A percentile compares a stretch with the other conserved stretches of the same genome.
phyloP scores from a whole-genome alignment of 768 basidiomycete genomes.

The Leccinum olivaceopallidum region DNA sequence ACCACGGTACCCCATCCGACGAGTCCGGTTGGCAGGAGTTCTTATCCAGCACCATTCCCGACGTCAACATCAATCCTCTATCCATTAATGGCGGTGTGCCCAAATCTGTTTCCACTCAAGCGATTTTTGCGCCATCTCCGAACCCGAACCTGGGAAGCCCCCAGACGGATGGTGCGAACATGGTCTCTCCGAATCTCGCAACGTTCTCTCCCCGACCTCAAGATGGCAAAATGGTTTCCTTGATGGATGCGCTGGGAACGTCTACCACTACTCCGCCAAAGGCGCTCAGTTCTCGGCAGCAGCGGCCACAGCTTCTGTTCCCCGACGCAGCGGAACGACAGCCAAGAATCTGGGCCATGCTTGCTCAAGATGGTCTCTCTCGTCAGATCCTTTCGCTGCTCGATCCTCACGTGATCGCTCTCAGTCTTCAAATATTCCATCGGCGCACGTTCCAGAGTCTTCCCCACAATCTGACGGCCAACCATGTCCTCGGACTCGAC shows the following conservation, averaged over 20 bases:
- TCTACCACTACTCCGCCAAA: conserved; percentile 26
- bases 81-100: conserved; percentile 37
- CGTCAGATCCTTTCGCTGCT: conserved; percentile 62
- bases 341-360: conserved; percentile 46
- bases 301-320: conserved; percentile 21
- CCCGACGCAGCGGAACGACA: conserved; percentile 26
- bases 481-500: conserved; percentile 41
- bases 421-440: conserved; percentile 65
- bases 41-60: conserved; percentile 51
- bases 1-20: conserved; percentile 56
- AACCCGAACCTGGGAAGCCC: conserved; percentile 34
- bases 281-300: conserved; percentile 26
- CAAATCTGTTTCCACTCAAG: conserved; percentile 52
- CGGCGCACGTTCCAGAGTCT: conserved; percentile 49
- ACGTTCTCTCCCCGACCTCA: conserved; percentile 58
- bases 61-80: conserved; percentile 28
- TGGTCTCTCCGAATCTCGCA: conserved; percentile 44
- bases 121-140: conserved; percentile 52
- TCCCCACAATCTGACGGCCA: conserved; percentile 53
- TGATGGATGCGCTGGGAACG: conserved; percentile 46
- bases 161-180: conserved; percentile 9
- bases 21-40: conserved; percentile 57
- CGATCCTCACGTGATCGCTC: conserved; percentile 62
- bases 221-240: conserved; percentile 41
- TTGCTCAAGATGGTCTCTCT: conserved; percentile 68